Conservation (phyloP, 2,329 filamentous ascomycete species). For the Cytospora piceicola region DNA sequence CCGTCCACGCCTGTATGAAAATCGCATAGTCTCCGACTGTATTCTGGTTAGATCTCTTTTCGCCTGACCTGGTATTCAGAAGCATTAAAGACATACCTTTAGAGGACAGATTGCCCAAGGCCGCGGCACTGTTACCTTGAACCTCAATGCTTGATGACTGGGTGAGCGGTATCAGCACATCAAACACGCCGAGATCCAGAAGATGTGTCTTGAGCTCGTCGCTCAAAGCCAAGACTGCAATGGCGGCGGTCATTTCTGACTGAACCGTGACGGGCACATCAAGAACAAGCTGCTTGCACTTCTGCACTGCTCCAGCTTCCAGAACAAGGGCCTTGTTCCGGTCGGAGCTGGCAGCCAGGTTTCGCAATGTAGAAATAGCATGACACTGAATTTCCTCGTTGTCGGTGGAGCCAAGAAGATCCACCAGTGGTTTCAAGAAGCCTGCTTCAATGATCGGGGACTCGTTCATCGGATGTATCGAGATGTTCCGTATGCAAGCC, state of each 20-base stretch:
- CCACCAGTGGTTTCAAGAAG: slow-evolving; percentile 90
- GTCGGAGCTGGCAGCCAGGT: slow-evolving; percentile 94
- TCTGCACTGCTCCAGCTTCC: slow-evolving; percentile 94
- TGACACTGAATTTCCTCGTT: slow-evolving; percentile 99
- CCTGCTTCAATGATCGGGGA: slow-evolving; percentile 98
- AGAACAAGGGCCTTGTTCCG: slow-evolving; percentile 97
- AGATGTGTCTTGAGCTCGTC: slow-evolving; percentile 94
- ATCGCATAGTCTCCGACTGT: slow-evolving; percentile 94
- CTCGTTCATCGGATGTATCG: slow-evolving; percentile 96
- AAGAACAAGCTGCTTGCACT: slow-evolving; percentile 95
- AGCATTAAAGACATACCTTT: slow-evolving; percentile 68
- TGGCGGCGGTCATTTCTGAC: slow-evolving; percentile 99
- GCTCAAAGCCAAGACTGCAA: slow-evolving; percentile 91
- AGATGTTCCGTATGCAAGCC: slow-evolving; percentile 98
- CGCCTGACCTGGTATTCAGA: neutral
- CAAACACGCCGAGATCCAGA: slow-evolving; percentile 90
- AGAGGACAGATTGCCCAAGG: slow-evolving; percentile 91
- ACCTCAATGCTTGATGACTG: slow-evolving; percentile 97
- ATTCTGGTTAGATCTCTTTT: slow-evolving; percentile 27
- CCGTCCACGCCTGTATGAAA: slow-evolving; percentile 91
- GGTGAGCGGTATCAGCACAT: slow-evolving; percentile 92
- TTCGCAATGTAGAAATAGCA: slow-evolving; percentile 93
- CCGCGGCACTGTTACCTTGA: slow-evolving; percentile 96
- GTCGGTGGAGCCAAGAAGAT: slow-evolving; percentile 90
- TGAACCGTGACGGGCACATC: slow-evolving; percentile 93